Evolutionary conservation across 2,329 filamentous ascomycete genomes (phyloP), one percentile per base, ranked within the genome.

Genomic region (Erysiphe neolycopersici): DNA sequence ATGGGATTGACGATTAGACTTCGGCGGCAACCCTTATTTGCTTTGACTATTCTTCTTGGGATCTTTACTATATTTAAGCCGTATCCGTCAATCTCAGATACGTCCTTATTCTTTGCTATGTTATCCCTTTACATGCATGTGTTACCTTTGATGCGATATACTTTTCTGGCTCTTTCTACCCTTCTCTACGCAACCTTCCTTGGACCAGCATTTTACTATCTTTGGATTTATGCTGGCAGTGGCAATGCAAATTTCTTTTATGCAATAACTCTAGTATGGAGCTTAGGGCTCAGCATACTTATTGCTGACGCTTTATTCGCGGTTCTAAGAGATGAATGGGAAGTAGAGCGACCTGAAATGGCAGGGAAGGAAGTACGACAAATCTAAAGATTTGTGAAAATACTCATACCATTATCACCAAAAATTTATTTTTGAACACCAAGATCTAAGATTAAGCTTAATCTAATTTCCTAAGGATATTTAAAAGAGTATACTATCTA

Each of bases 171-270:
- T 11, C 70, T 79, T 1, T 76, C 84, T 0, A 79, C 80, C 1
- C 67, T 98, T 35, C 63, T 95, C 10, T 98, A 98, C 59, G 77
- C 83, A 19, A 79, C 77, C 2, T 76, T 93, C 48, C 68, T 98
- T 0, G 89, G 89, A 0, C 89, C 89, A 1, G 84, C 85, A 0
- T 98, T 98, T 58, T 93, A 95, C 58, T 77, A 98, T 57, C 65
- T 98, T 5, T 98, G 89, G 89, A 87, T 98, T 46, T 98, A 95
- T 56, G 89, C 89, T 2, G 89, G 89, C 42, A 93, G 84, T 45
- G 89, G 89, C 26, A 98, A 98, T 54, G 89, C 89, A 46, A 98
- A 98, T 59, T 98, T 98, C 63, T 98, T 98, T 63, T 98, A 98
- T 57, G 89, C 89, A 50, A 95, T 98, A 53, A 98, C 89, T 0